Evolutionary conservation across 257 asterid genomes (phyloP).

Genomic region (Solanum appendiculatum): DNA sequence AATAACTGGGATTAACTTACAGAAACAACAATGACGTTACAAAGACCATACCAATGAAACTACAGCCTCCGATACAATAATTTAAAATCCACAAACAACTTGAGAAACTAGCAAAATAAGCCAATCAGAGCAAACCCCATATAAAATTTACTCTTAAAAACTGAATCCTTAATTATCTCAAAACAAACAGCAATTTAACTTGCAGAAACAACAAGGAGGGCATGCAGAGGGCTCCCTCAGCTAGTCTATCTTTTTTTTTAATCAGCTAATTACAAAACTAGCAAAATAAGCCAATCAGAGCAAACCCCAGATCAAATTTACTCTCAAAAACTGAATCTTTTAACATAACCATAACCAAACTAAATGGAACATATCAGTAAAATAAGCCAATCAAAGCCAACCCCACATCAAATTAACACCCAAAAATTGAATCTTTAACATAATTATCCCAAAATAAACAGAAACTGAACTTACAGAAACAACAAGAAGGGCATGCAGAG

Average conservation of each 20-base stretch:
- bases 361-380: background rate
- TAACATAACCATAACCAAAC: background rate
- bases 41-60: too few relatives aligned
- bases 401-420: background rate
- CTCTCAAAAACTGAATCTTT: background rate
- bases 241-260: too few relatives aligned
- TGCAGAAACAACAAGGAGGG: conserved; percentile 62
- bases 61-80: too few relatives aligned
- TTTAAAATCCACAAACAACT: background rate
- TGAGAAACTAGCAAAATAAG: background rate
- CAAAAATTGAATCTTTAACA: background rate
- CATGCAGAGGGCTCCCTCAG: conserved; percentile 52
- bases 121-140: background rate
- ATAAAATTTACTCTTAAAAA: background rate
- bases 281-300: background rate
- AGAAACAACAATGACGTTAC: too few relatives aligned
- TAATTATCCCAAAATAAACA: background rate
- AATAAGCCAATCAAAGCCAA: background rate
- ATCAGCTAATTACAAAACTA: background rate
- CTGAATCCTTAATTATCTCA: background rate
- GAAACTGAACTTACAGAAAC: conserved; percentile 42
- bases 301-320: background rate
- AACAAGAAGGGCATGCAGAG: conserved; percentile 56
- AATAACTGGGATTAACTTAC: conserved; percentile 21
- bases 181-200: conserved; percentile 10